Evolutionary conservation across 331 rosid species (phyloP).

Genomic region (Stylosanthes scabra): DNA sequence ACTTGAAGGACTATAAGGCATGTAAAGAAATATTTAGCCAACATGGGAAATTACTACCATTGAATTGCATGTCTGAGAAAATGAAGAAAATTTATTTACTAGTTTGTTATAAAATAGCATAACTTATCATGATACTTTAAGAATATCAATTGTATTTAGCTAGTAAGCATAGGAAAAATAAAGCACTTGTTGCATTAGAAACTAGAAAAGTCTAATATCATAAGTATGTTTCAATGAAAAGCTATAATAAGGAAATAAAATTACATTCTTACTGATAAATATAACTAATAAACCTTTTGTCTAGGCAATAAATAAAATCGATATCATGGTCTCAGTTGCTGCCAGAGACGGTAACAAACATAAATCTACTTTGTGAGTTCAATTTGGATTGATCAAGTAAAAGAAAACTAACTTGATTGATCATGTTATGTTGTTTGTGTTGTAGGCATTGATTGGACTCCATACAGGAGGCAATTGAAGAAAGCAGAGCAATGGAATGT

Average conservation of each 20-base stretch:
- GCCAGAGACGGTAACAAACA: conserved; percentile 76
- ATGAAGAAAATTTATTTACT: conserved; percentile 11
- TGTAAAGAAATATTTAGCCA: conserved; percentile 2
- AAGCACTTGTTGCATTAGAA: too few species aligned
- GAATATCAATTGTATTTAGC: too few species aligned
- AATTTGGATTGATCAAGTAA: neutral
- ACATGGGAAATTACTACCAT: neutral
- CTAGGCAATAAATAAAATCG: conserved; percentile 32
- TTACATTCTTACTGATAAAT: too few species aligned
- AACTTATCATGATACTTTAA: neutral
- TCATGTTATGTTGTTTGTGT: conserved; percentile 19
- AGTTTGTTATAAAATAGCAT: neutral
- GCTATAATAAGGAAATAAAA: too few species aligned
- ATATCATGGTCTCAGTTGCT: conserved; percentile 87
- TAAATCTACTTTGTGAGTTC: neutral
- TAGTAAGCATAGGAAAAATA: too few species aligned
- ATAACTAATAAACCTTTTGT: too few species aligned
- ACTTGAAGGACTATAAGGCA: conserved; percentile 26
- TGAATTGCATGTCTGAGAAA: conserved; percentile 10
- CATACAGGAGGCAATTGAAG: conserved; percentile 90
- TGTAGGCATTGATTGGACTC: conserved; percentile 86
- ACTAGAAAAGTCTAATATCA: too few species aligned
- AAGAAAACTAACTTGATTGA: conserved; percentile 17
- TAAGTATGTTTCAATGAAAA: too few species aligned
- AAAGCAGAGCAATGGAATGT: conserved; percentile 98